Percentiles rank a stretch among this genome's conserved stretches.
Evolutionary conservation across 441 rosid species (phyloP).

Genomic region (Populus hybrid): DNA sequence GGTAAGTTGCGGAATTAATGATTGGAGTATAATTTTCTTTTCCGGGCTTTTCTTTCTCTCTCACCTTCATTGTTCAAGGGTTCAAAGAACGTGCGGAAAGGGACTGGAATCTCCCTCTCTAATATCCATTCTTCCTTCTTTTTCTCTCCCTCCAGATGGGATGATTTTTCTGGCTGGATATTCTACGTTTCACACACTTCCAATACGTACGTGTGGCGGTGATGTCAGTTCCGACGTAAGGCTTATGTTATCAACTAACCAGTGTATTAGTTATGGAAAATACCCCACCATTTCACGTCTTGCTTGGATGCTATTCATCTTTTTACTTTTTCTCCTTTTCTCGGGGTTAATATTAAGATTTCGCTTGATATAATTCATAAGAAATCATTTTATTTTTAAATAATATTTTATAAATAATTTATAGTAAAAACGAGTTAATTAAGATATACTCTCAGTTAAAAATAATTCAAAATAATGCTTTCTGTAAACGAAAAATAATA

Average conservation of each 20-base stretch:
- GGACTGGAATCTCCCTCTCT: not conserved
- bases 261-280: not conserved
- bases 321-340: too few relatives aligned
- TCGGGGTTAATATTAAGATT: not conserved
- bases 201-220: not conserved
- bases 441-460: too few relatives aligned
- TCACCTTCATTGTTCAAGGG: not conserved
- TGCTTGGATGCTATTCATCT: not conserved
- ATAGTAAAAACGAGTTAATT: too few relatives aligned
- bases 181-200: too few relatives aligned
- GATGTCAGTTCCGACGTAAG: constrained; percentile 2
- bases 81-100: not conserved
- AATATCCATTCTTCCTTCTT: too few relatives aligned
- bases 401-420: too few relatives aligned
- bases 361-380: not conserved
- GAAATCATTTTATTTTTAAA: too few relatives aligned
- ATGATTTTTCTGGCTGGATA: not conserved
- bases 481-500: too few relatives aligned
- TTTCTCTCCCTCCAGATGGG: not conserved
- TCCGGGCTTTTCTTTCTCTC: not conserved
- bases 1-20: not conserved
- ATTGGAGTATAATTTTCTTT: not conserved
- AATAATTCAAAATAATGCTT: too few relatives aligned
- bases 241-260: not conserved
- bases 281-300: not conserved